Evolutionary conservation across 306 rosid species (phyloP).

Genomic region (Prunus kanzakura): DNA sequence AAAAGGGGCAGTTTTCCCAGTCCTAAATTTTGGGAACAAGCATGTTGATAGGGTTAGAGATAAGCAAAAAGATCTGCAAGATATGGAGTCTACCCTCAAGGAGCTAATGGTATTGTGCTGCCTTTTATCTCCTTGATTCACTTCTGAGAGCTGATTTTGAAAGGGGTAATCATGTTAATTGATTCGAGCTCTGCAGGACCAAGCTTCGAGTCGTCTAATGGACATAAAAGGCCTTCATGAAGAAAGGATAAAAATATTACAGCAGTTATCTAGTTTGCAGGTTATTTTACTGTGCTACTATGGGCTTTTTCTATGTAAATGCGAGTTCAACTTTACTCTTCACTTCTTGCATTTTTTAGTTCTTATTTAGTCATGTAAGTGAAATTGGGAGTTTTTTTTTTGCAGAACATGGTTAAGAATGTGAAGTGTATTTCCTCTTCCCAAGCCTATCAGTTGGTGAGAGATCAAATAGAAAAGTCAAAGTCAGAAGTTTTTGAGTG

Average conservation of each 20-base stretch:
- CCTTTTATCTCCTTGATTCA: background rate
- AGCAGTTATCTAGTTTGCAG: constrained; percentile 70
- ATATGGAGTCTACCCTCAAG: constrained; percentile 79
- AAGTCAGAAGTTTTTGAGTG: constrained; percentile 61
- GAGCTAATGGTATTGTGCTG: constrained; percentile 60
- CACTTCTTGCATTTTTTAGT: background rate
- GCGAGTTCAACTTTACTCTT: background rate
- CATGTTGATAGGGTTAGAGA: constrained; percentile 65
- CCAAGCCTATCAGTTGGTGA: constrained; percentile 58
- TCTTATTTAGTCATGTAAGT: constrained; percentile 12
- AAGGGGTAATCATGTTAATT: constrained; percentile 18
- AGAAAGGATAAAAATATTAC: constrained; percentile 70
- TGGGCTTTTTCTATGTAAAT: background rate
- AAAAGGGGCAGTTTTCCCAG: constrained; percentile 68
- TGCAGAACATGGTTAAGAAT: constrained; percentile 77
- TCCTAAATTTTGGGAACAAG: constrained; percentile 60
- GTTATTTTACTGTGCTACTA: constrained; percentile 41
- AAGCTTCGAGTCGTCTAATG: constrained; percentile 52
- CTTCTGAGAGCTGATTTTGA: constrained; percentile 2
- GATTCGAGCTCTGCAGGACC: constrained; percentile 53
- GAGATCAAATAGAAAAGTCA: constrained; percentile 72
- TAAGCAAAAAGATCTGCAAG: constrained; percentile 82
- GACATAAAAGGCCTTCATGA: constrained; percentile 74
- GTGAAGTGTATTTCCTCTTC: constrained; percentile 70
- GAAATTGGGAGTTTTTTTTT: constrained; percentile 15